phyloP scores from a whole-genome alignment of 495 filamentous ascomycete genomes.

The Bacidia gigantensis region DNA sequence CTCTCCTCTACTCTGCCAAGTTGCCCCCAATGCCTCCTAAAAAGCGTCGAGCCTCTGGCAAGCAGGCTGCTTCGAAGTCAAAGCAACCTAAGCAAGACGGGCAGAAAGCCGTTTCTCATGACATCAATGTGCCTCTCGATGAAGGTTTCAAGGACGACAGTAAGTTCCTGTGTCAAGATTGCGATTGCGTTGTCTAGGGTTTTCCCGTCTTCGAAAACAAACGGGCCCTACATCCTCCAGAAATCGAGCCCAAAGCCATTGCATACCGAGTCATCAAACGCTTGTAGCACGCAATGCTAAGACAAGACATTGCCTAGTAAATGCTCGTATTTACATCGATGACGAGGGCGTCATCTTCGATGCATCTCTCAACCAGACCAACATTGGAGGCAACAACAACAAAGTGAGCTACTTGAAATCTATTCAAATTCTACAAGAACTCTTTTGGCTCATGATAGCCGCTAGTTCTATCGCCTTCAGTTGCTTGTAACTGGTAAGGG shows the following conservation, averaged over 20 bases:
- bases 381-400: constrained; percentile 46
- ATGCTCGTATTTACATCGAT: constrained; percentile 50
- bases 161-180: too few relatives aligned
- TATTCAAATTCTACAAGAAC: constrained; percentile 23
- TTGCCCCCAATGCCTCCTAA: constrained; percentile 14
- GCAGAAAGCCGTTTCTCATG: constrained; percentile 28
- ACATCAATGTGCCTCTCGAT: constrained; percentile 37
- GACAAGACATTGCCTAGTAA: too few relatives aligned
- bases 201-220: too few relatives aligned
- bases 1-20: neutral
- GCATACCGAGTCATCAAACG: too few relatives aligned
- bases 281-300: too few relatives aligned
- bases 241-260: too few relatives aligned
- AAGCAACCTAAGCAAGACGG: constrained; percentile 27
- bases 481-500: constrained; percentile 10
- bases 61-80: constrained; percentile 10
- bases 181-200: too few relatives aligned
- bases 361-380: constrained; percentile 37
- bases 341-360: constrained; percentile 45
- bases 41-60: constrained; percentile 15
- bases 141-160: constrained; percentile 28
- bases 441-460: neutral
- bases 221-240: too few relatives aligned
- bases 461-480: constrained; percentile 17
- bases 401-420: constrained; percentile 64